Conservation (phyloP, 2,329 filamentous ascomycete genomes). For the Lasiodiplodia hormozganensis region DNA sequence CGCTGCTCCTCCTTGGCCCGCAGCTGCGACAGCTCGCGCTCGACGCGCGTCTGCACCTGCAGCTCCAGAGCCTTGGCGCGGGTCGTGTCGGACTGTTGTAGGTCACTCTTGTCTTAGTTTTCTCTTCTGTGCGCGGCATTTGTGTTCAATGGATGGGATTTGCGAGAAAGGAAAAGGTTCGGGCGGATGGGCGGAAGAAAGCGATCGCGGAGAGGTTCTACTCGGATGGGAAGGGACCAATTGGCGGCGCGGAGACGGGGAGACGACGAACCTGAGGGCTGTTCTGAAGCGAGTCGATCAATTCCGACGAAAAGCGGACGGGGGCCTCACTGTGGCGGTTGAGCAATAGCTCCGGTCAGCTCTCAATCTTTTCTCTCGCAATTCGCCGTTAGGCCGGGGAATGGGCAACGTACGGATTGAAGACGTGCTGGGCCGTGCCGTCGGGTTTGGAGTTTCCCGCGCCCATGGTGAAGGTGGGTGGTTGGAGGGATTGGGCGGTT, state of each 20-base stretch:
- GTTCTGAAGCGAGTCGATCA: slow-evolving; percentile 82
- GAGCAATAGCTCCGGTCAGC: slow-evolving; percentile 27
- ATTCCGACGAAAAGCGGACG: slow-evolving; percentile 77
- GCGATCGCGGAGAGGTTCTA: background rate
- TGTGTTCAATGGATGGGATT: slow-evolving; percentile 4
- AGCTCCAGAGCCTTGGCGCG: slow-evolving; percentile 84
- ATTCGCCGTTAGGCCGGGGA: background rate
- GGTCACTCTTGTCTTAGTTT: background rate
- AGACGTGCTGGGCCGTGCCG: slow-evolving; percentile 64
- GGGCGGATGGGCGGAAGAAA: background rate
- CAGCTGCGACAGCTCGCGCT: slow-evolving; percentile 82
- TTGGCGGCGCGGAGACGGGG: slow-evolving; percentile 3
- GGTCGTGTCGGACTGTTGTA: slow-evolving; percentile 79
- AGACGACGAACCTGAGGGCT: slow-evolving; percentile 76
- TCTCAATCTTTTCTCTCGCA: slow-evolving; percentile 35
- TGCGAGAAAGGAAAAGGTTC: too few species aligned
- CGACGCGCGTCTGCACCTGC: slow-evolving; percentile 85
- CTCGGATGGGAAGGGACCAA: background rate
- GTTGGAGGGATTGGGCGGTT: slow-evolving; percentile 14
- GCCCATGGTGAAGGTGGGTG: slow-evolving; percentile 58
- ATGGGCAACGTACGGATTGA: slow-evolving; percentile 60
- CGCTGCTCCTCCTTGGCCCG: slow-evolving; percentile 72
- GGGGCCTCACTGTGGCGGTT: slow-evolving; percentile 60
- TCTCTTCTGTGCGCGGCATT: slow-evolving; percentile 5
- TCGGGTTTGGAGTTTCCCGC: slow-evolving; percentile 68